phyloP scores from a whole-genome alignment of 2,329 filamentous ascomycete species.

The Fusarium euwallaceae region DNA sequence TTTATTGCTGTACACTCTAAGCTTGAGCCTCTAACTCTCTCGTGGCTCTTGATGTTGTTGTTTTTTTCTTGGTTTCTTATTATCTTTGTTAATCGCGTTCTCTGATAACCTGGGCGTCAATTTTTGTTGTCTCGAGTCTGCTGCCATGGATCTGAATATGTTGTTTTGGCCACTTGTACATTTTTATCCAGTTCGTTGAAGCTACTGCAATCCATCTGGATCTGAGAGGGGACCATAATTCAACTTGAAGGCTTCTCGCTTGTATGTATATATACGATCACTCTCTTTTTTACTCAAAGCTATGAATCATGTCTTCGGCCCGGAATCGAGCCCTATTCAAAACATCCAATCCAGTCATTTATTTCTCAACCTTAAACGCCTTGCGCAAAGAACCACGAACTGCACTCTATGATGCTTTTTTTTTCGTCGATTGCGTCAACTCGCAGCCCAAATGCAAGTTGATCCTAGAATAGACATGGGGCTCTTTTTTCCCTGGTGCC shows the following conservation, averaged over 20 bases:
- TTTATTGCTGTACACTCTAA: slow-evolving; percentile 44
- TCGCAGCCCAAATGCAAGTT: not conserved
- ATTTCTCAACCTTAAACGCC: slow-evolving; percentile 32
- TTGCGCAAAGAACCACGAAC: slow-evolving; percentile 13
- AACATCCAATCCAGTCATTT: slow-evolving; percentile 2
- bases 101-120: slow-evolving; percentile 40
- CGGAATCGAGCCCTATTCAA: not conserved
- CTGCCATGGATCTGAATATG: not conserved
- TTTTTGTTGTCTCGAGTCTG: slow-evolving; percentile 18
- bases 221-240: not conserved
- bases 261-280: not conserved
- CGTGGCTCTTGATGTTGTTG: slow-evolving; percentile 26
- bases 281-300: not conserved
- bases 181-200: not conserved
- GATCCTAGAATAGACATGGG: not conserved
- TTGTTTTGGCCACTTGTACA: not conserved
- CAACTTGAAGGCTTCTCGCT: not conserved
- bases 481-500: not conserved
- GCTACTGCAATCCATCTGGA: not conserved
- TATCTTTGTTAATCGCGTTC: slow-evolving; percentile 35
- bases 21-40: slow-evolving; percentile 25
- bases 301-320: not conserved
- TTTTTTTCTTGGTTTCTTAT: slow-evolving; percentile 38
- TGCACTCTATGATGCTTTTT: slow-evolving; percentile 12
- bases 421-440: slow-evolving; percentile 8